A percentile compares a stretch with the other conserved stretches of the same genome.
Evolutionary conservation across 495 filamentous ascomycete genomes (phyloP).

Genomic region (Aspergillus ostianus): DNA sequence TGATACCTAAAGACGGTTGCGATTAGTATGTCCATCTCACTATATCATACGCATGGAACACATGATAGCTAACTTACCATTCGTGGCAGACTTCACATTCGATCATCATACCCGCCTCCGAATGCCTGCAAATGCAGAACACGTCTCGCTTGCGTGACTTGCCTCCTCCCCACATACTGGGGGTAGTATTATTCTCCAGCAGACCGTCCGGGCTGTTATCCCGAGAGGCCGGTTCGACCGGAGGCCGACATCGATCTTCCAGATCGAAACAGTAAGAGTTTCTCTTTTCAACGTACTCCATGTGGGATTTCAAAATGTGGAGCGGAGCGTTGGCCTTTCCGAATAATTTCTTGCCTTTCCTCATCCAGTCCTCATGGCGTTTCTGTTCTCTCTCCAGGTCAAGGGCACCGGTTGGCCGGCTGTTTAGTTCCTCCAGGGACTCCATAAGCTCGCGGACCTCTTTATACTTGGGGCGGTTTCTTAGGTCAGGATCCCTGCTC

Average conservation of each 20-base stretch:
- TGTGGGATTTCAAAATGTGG: constrained; percentile 89
- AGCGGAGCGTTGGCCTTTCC: constrained; percentile 97
- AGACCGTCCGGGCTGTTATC: constrained; percentile 74
- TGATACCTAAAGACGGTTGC: constrained; percentile 67
- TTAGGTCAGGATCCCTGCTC: constrained; percentile 69
- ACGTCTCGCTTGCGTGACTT: constrained; percentile 68
- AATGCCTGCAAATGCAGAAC: constrained; percentile 93
- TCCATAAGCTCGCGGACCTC: constrained; percentile 90
- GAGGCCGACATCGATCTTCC: constrained; percentile 81
- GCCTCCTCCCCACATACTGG: constrained; percentile 42
- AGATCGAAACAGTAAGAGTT: constrained; percentile 92
- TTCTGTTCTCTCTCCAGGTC: constrained; percentile 95
- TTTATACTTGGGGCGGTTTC: constrained; percentile 81
- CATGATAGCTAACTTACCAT: constrained; percentile 58
- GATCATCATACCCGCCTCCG: constrained; percentile 98
- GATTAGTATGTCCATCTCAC: background rate
- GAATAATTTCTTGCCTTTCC: constrained; percentile 96
- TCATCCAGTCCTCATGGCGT: constrained; percentile 98
- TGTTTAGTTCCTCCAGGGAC: constrained; percentile 80
- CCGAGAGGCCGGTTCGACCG: constrained; percentile 87
- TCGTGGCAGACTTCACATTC: constrained; percentile 98
- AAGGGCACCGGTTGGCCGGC: constrained; percentile 84
- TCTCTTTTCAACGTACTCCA: constrained; percentile 86
- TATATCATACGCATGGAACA: background rate
- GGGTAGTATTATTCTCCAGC: constrained; percentile 44